Conservation (phyloP, 2,329 filamentous ascomycete species). For the Clarireedia monteithiana region DNA sequence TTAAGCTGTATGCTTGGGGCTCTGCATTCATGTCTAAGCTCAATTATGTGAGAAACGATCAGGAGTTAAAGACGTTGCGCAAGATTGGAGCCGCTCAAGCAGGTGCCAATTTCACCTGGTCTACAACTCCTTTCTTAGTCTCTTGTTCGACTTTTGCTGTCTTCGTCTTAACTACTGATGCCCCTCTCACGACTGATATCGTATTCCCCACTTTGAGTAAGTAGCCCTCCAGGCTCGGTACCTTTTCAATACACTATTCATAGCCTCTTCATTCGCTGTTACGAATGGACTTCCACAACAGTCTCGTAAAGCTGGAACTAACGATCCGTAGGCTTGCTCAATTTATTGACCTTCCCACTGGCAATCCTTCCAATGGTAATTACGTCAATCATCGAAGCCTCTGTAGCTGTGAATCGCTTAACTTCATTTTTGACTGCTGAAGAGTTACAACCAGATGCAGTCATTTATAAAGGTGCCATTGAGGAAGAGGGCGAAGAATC, state of each 20-base stretch:
- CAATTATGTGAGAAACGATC: conserved; percentile 91
- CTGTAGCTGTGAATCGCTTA: conserved; percentile 81
- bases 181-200: conserved; percentile 83
- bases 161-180: conserved; percentile 77
- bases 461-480: conserved; percentile 60
- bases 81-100: conserved; percentile 94
- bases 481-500: conserved; percentile 77
- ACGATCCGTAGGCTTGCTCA: conserved; percentile 55
- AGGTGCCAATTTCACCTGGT: conserved; percentile 96
- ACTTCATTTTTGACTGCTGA: conserved; percentile 81
- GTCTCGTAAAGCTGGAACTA: too few species aligned
- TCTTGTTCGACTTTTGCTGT: conserved; percentile 95
- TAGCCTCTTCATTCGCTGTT: too few species aligned
- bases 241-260: too few species aligned
- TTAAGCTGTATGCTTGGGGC: conserved; percentile 98
- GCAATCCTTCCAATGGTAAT: conserved; percentile 97
- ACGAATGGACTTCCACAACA: too few species aligned
- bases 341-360: conserved; percentile 89
- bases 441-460: conserved; percentile 81
- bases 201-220: conserved; percentile 81
- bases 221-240: too few species aligned
- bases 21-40: conserved; percentile 96
- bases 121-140: conserved; percentile 91
- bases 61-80: conserved; percentile 87
- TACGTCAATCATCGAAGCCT: conserved; percentile 89